Conservation (phyloP, 116 monocot genomes). For the Cymodocea nodosa region DNA sequence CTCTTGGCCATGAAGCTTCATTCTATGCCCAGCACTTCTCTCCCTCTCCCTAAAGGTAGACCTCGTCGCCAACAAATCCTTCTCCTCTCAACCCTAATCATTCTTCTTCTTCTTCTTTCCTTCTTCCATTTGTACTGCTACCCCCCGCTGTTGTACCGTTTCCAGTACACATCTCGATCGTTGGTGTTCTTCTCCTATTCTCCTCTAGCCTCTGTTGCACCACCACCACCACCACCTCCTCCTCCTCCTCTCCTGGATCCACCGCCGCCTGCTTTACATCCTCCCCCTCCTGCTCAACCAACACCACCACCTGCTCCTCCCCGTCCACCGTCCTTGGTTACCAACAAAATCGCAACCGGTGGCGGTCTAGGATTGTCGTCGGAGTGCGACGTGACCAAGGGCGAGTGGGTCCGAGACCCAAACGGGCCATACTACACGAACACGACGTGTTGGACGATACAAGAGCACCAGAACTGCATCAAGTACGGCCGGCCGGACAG, state of each 20-base stretch:
- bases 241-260: neutral
- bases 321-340: neutral
- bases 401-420: constrained; percentile 16
- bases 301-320: neutral
- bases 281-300: neutral
- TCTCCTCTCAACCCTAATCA: neutral
- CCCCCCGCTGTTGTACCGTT: neutral
- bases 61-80: neutral
- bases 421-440: constrained; percentile 29
- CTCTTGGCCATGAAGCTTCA: neutral
- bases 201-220: neutral
- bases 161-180: neutral
- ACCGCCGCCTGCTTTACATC: neutral
- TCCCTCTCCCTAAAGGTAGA: neutral
- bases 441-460: constrained; percentile 22
- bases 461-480: constrained; percentile 23
- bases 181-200: neutral
- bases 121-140: constrained; percentile 7
- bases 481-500: constrained; percentile 19
- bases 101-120: constrained; percentile 6
- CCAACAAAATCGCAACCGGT: neutral
- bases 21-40: no score
- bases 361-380: neutral
- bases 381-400: constrained; percentile 12
- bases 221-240: neutral